Evolutionary conservation across 202 grass and related monocot species (phyloP), one percentile per base, ranked within the genome.

Genomic region (Musa balbisiana): DNA sequence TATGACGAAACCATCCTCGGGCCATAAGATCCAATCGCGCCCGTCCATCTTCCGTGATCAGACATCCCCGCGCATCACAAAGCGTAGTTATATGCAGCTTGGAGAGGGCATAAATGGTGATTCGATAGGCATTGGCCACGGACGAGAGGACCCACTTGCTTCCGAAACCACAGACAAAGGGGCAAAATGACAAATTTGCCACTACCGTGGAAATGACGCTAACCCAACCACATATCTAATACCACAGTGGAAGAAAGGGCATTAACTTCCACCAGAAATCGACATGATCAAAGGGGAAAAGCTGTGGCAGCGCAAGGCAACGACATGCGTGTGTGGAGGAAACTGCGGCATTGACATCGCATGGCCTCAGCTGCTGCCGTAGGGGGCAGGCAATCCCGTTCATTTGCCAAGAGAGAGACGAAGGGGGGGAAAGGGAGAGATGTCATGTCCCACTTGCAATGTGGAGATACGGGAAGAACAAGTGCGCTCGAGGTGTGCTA

Each of bases 301-400:
- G 17, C 11, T 24, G n/a, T 49, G 2, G 50, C 49, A 22, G 43
- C 19, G 9, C 71, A 8, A 54, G 54, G 51, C 12, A 26, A 12
- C 21, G 17, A 55, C 24, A 74, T 72, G 23, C 21, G 23, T 14
- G 13, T 50, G 16, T 74, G n/a, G 52, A 56, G 21, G 72, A 17
- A 49, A 9, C n/a, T 27, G 17, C 69, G 10, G n/a, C 69, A 52
- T 71, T n/a, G 33, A 22, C 33, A 43, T 43, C 33, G 15, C 2
- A 13, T 2, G 72, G 10, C 25, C 52, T 2, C 4, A 16, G 26
- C 51, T 8, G 72, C 72, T 74, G 72, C 72, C 72, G 72, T 74
- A 16, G 72, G 72, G 72, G 56, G 72, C 43, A 74, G 52, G 72
- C 52, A 74, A 74, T 19, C 72, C 53, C 17, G 16, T 33, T 24